A percentile compares a stretch with the other conserved stretches of the same genome.
These are phyloP conservation scores for Halenospora varia DNA, from an alignment of 495 filamentous ascomycete genomes.

Conservation along the genomic window DNA sequence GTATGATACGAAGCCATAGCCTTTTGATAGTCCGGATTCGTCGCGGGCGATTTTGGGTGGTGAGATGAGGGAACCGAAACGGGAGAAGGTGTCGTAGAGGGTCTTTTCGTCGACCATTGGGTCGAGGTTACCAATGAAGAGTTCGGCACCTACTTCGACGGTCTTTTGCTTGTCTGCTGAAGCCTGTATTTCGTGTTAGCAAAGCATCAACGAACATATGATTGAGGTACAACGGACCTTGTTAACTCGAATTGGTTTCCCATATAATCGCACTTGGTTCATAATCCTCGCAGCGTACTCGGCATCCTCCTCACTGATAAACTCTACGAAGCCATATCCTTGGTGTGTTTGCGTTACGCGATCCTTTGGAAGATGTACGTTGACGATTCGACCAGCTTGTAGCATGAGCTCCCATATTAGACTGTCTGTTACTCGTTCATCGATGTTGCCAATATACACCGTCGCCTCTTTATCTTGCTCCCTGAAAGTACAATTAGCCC, in stretches of 20 bases:
- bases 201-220: neutral
- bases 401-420: slow-evolving; percentile 97
- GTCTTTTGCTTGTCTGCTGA: slow-evolving; percentile 96
- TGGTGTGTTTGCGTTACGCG: slow-evolving; percentile 94
- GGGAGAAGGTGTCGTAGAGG: slow-evolving; percentile 94
- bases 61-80: slow-evolving; percentile 81
- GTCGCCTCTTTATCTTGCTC: slow-evolving; percentile 99
- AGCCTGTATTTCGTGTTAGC: slow-evolving; percentile 36
- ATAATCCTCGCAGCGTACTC: slow-evolving; percentile 96
- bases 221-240: slow-evolving; percentile 47
- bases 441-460: slow-evolving; percentile 96
- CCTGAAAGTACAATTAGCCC: slow-evolving; percentile 44
- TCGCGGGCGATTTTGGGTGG: slow-evolving; percentile 93
- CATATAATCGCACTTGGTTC: slow-evolving; percentile 90
- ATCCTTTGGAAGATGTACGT: slow-evolving; percentile 96
- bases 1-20: slow-evolving; percentile 95
- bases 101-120: slow-evolving; percentile 93
- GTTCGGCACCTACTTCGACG: slow-evolving; percentile 91
- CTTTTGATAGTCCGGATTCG: slow-evolving; percentile 86
- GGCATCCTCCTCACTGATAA: slow-evolving; percentile 91
- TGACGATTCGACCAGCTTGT: slow-evolving; percentile 92
- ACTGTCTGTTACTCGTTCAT: slow-evolving; percentile 88
- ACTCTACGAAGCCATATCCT: slow-evolving; percentile 98
- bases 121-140: slow-evolving; percentile 96
- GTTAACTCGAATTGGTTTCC: slow-evolving; percentile 95